Conservation (phyloP, 2,329 filamentous ascomycete genomes). For the Talaromyces sp. region DNA sequence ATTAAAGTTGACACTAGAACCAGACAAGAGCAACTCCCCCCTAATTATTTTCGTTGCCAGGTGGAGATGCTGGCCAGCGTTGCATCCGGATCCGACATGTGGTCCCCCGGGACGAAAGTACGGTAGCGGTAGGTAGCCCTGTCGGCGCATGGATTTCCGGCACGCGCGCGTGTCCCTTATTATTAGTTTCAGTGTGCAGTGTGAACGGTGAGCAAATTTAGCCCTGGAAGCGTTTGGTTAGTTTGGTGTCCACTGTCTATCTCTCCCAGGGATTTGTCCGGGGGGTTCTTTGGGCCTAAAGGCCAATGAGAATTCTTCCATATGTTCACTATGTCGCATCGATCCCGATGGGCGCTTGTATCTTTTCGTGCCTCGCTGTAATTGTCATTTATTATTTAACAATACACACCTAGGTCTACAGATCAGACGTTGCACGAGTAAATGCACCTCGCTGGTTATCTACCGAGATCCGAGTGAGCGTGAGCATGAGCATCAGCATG, state of each 20-base stretch:
- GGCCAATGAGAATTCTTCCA: neutral
- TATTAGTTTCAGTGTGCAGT: neutral
- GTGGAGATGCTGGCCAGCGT: neutral
- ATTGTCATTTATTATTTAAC: neutral
- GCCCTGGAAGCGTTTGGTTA: neutral
- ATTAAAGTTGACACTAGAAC: neutral
- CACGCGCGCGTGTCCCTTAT: neutral
- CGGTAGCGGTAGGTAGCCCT: neutral
- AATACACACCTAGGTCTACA: too few species aligned
- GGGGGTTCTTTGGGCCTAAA: neutral
- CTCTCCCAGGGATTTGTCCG: neutral
- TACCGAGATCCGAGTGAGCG: neutral
- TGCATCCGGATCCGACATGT: neutral
- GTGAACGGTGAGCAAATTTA: neutral
- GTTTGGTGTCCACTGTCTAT: neutral
- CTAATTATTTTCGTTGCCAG: neutral
- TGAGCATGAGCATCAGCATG: neutral
- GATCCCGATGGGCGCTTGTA: neutral
- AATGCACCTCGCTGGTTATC: neutral
- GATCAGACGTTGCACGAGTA: neutral
- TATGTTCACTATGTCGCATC: neutral
- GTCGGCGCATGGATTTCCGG: neutral
- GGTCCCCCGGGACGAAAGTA: neutral
- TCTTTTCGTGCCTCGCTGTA: neutral
- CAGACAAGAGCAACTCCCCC: neutral